phyloP scores from a whole-genome alignment of 768 basidiomycete species.

The Leccinum broughii region DNA sequence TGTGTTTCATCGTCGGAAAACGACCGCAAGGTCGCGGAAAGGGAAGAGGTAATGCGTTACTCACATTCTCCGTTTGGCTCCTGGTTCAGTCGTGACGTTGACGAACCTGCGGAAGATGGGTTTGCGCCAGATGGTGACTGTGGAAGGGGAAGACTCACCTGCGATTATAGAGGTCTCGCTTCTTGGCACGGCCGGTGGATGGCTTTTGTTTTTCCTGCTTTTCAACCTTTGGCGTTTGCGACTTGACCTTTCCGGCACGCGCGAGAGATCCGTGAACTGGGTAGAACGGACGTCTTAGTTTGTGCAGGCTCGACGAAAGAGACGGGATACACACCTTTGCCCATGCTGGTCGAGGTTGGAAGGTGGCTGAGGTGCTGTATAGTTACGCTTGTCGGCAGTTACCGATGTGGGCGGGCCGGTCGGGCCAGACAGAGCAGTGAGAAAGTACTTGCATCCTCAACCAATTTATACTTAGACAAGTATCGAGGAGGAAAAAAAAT shows the following conservation, averaged over 20 bases:
- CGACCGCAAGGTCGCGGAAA: conserved; percentile 22
- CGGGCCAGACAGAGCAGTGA: too few relatives aligned
- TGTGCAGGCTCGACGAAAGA: not conserved
- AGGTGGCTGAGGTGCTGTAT: conserved; percentile 37
- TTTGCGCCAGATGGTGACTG: not conserved
- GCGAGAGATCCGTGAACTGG: conserved; percentile 98
- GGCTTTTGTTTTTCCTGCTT: conserved; percentile 98
- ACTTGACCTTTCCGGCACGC: conserved; percentile 99
- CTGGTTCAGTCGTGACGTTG: conserved; percentile 84
- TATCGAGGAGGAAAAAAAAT: not conserved
- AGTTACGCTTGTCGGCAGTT: conserved; percentile 41
- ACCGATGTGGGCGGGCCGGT: not conserved
- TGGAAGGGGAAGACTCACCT: conserved; percentile 51
- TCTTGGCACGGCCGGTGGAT: conserved; percentile 96
- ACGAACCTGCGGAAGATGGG: conserved; percentile 60
- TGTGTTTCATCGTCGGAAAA: conserved; percentile 26
- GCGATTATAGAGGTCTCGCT: conserved; percentile 89
- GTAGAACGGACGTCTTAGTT: not conserved
- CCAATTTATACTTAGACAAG: too few relatives aligned
- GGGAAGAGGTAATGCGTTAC: conserved; percentile 51
- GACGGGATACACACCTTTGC: conserved; percentile 52
- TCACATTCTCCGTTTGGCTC: conserved; percentile 94
- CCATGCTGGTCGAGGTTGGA: conserved; percentile 59
- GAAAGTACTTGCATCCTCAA: too few relatives aligned
- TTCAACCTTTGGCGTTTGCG: conserved; percentile 96